Evolutionary conservation across 1,284 basidiomycete genomes (phyloP), one percentile per base, ranked within the genome.

Genomic region (Boletus calvinii): DNA sequence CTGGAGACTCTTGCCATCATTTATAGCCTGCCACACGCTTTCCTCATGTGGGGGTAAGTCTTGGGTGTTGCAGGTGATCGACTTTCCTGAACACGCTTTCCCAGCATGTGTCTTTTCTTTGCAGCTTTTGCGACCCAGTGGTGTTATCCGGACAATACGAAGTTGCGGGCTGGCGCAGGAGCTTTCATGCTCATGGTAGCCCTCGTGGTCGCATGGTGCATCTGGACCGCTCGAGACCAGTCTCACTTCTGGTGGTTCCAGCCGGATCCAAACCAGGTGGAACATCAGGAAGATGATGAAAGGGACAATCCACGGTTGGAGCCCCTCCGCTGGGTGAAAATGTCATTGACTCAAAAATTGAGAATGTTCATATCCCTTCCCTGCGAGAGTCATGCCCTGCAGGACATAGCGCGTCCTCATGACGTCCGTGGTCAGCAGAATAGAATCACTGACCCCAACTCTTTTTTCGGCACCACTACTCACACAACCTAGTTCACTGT

Each of bases 31-130:
- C 73, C 74, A 0, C 68, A 69, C 48, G 66, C 67, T 2, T 63
- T 74, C 18, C 60, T 74, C 10, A 62, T 74, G 60, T 74, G 74
- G 74, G 69, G 65, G 74, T 74, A 45, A 60, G 74, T 65, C 12
- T 26, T 12, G 11, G 26, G 17, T 26, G 7, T 29, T 24, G 13
- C 24, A 4, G 12, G 6, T 8, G 12, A 39, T 30, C 6, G 2
- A 4, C 30, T 30, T 22, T 6, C 7, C 31, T 56, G 18, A 68
- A 10, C 15, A 6, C 15, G 1, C n/a, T 36, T 22, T 42, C 13
- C 13, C n/a, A 69, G 67, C 6, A 65, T 72, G 54, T 11, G 60
- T 20, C 40, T 71, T 37, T 69, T 72, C 58, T 61, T 53, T 30
- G 57, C 50, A 1, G 70, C 70, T 1, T 59, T 71, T 53, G 53